Evolutionary conservation across 2,329 filamentous ascomycete genomes (phyloP).

Genomic region (Colletotrichum sp.): DNA sequence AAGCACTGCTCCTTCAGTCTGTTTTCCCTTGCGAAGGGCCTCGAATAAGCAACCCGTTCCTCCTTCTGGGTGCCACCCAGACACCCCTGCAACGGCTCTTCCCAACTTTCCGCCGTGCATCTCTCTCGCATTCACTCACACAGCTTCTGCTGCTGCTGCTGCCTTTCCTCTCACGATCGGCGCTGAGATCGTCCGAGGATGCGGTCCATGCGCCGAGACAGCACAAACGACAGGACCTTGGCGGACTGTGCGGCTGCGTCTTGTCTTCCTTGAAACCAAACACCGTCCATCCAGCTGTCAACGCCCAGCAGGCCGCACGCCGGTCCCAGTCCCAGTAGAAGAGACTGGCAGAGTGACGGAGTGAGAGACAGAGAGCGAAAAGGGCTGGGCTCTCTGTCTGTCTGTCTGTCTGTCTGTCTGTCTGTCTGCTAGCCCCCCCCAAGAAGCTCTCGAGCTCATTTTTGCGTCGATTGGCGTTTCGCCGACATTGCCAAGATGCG

Average conservation of each 20-base stretch:
- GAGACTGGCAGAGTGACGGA: not conserved
- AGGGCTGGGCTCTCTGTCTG: not conserved
- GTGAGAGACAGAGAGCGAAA: not conserved
- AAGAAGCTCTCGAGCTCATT: slow-evolving; percentile 12
- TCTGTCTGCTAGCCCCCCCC: not conserved
- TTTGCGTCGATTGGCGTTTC: slow-evolving; percentile 10
- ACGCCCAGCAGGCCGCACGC: not conserved
- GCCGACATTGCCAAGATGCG: slow-evolving; percentile 2
- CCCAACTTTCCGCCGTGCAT: not conserved
- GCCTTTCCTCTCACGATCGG: not conserved
- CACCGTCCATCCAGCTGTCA: slow-evolving; percentile 14
- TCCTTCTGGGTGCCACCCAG: not conserved
- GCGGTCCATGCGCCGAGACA: slow-evolving; percentile 15
- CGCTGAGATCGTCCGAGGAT: slow-evolving; percentile 20
- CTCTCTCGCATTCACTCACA: not conserved
- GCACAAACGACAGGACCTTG: not conserved
- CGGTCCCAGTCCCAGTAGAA: not conserved
- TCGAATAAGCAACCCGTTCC: not conserved
- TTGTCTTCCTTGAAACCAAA: slow-evolving; percentile 17
- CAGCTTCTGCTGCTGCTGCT: not conserved
- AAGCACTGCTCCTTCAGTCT: not conserved
- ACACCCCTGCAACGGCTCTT: not conserved
- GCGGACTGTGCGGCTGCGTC: slow-evolving; percentile 11
- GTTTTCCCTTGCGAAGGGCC: not conserved
- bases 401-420: not conserved